A percentile compares a stretch with the other conserved stretches of the same genome.
Conservation (phyloP, 1,284 basidiomycete species). For the Pyrrhoderma lamaoense region DNA sequence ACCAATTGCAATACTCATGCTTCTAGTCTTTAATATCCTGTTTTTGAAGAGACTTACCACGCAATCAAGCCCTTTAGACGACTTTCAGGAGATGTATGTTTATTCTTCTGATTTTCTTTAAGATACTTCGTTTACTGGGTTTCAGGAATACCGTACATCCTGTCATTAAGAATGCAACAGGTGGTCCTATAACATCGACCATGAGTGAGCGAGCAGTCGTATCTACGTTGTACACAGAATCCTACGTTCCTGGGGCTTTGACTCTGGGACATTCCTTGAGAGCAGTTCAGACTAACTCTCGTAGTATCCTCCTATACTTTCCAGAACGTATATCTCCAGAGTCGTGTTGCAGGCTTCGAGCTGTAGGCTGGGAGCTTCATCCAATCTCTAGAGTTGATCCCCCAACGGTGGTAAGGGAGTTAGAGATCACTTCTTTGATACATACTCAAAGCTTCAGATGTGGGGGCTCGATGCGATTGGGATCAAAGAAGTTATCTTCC, state of each 20-base stretch:
- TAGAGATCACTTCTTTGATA: slow-evolving; percentile 34
- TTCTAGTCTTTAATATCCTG: too few relatives aligned
- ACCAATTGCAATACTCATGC: too few relatives aligned
- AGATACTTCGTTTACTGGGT: not conserved
- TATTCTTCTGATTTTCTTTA: not conserved
- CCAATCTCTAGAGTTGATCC: slow-evolving; percentile 31
- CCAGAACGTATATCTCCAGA: slow-evolving; percentile 31
- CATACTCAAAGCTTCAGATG: slow-evolving; percentile 38
- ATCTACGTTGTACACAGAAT: slow-evolving; percentile 37
- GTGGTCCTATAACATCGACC: not conserved
- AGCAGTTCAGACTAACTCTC: slow-evolving; percentile 30
- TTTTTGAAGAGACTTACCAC: too few relatives aligned
- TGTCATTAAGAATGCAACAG: not conserved
- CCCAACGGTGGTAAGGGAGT: slow-evolving; percentile 31
- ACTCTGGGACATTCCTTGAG: slow-evolving; percentile 37
- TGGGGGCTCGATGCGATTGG: slow-evolving; percentile 34
- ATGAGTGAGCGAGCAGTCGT: slow-evolving; percentile 31
- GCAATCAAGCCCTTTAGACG: not conserved
- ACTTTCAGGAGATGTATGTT: not conserved
- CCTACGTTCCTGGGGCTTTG: slow-evolving; percentile 35
- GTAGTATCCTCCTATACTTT: slow-evolving; percentile 34
- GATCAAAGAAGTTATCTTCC: slow-evolving; percentile 30
- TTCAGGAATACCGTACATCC: not conserved
- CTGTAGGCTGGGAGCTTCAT: slow-evolving; percentile 34
- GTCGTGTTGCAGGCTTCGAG: slow-evolving; percentile 34